Evolutionary conservation across 257 asterid genomes (phyloP), one percentile per base, ranked within the genome.

Genomic region (Ophiorrhiza pumila): DNA sequence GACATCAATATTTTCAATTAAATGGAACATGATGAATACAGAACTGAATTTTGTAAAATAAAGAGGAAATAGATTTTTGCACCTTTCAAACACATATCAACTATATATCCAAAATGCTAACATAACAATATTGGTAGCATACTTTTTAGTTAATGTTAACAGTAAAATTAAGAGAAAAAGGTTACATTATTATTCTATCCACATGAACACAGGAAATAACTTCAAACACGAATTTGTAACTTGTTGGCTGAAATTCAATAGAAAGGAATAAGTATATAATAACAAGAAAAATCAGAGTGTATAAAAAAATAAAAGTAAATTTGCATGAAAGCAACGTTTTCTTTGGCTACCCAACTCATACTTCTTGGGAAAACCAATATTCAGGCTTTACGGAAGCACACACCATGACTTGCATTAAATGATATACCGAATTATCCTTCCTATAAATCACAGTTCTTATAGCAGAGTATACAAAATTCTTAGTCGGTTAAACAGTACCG

Each of bases 401-500:
- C 22, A 39, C 18, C 47, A 18, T 1, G 2, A 22, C 37, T 37
- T 10, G 22, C 46, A 34, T 23, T 22, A 1, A 63, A n/a, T 17
- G 25, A 63, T 7, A 39, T 63, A 11, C 49, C 4, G 5, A 17
- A 3, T 25, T 23, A 29, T 41, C 34, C 52, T 34, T 41, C 9
- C 22, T 0, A n/a, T 22, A 65, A 41, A n/a, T 1, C 4, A 63
- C 0, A 8, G 11, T n/a, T 23, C 2, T 18, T 25, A 12, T 13
- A 22, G n/a, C 58, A 52, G 22, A 27, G n/a, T 2, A 52, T 20
- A 52, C n/a, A 12, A 20, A 22, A 20, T 52, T 22, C 27, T 22
- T 52, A 52, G 47, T n/a, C 5, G 34, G 18, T n/a, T 17, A n/a
- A 42, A 76, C 80, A 91, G 76, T 82, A 95, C 99, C 73, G 98